Evolutionary conservation across 2,329 filamentous ascomycete genomes (phyloP).

Genomic region (Ophiostoma montium): DNA sequence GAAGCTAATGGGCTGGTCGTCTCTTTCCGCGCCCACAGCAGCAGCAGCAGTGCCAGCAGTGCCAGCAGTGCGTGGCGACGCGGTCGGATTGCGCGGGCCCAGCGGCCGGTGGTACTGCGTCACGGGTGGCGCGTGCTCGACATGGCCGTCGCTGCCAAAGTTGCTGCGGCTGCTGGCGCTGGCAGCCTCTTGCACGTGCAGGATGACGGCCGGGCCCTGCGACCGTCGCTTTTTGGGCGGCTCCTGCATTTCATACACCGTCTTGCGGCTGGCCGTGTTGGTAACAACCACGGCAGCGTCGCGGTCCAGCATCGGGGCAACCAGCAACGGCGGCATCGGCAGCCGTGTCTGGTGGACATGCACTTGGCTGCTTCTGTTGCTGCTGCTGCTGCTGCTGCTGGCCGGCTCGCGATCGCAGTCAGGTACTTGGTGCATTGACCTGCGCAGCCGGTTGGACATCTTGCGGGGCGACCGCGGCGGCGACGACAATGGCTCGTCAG

Average conservation of each 20-base stretch:
- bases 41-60: too few species aligned
- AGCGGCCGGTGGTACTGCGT: slow-evolving; percentile 1
- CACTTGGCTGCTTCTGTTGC: not conserved
- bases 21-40: not conserved
- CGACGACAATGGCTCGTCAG: slow-evolving; percentile 5
- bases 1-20: slow-evolving; percentile 15
- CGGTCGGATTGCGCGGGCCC: not conserved
- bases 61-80: too few species aligned
- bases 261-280: not conserved
- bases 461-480: slow-evolving; percentile 17
- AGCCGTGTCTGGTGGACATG: slow-evolving; percentile 6
- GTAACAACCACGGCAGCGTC: not conserved
- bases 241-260: slow-evolving; percentile 4
- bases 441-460: slow-evolving; percentile 39
- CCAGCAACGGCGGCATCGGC: not conserved
- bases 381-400: not conserved
- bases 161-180: not conserved
- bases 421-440: slow-evolving; percentile 30
- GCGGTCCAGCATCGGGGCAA: not conserved
- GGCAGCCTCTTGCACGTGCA: slow-evolving; percentile 3
- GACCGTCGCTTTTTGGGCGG: slow-evolving; percentile 1
- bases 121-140: not conserved
- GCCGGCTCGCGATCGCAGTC: slow-evolving; percentile 15
- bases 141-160: not conserved
- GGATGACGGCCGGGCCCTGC: slow-evolving; percentile 5